phyloP scores from a whole-genome alignment of 129 eudicot genomes.

The Deinandra increscens region DNA sequence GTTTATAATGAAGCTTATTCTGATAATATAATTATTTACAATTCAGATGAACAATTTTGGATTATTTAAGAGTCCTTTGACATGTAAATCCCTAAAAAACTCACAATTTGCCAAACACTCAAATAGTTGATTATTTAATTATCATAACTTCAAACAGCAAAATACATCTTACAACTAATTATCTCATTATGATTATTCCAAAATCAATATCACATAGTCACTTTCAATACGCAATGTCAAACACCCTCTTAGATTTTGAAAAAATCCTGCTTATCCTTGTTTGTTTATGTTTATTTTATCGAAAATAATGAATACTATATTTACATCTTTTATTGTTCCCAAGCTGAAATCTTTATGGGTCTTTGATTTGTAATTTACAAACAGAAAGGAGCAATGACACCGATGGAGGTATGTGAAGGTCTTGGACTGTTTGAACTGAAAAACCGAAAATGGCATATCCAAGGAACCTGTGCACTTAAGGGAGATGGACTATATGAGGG shows the following conservation, averaged over 20 bases:
- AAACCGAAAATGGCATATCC: constrained; percentile 97
- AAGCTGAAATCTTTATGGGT: not conserved
- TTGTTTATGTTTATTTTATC: constrained; percentile 1
- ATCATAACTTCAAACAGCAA: not conserved
- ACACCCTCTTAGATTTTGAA: not conserved
- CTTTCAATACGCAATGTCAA: not conserved
- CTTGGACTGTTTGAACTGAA: constrained; percentile 85
- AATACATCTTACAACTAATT: not conserved
- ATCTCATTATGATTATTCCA: not conserved
- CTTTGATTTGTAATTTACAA: not conserved
- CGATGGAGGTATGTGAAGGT: constrained; percentile 97
- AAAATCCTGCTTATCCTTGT: not conserved
- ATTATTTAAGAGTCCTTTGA: constrained; percentile 10
- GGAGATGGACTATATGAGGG: constrained; percentile 99
- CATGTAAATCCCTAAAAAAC: not conserved
- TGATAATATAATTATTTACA: not conserved
- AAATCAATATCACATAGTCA: not conserved
- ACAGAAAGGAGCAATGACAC: constrained; percentile 94
- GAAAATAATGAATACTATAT: not conserved
- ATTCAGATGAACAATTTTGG: not conserved
- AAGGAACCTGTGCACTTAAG: constrained; percentile 93
- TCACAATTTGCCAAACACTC: not conserved
- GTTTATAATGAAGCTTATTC: too few species aligned
- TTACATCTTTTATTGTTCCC: not conserved
- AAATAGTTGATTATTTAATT: not conserved